These are phyloP conservation scores for Saitozyma podzolica DNA, from an alignment of 768 basidiomycete genomes.

Conservation along the genomic window DNA sequence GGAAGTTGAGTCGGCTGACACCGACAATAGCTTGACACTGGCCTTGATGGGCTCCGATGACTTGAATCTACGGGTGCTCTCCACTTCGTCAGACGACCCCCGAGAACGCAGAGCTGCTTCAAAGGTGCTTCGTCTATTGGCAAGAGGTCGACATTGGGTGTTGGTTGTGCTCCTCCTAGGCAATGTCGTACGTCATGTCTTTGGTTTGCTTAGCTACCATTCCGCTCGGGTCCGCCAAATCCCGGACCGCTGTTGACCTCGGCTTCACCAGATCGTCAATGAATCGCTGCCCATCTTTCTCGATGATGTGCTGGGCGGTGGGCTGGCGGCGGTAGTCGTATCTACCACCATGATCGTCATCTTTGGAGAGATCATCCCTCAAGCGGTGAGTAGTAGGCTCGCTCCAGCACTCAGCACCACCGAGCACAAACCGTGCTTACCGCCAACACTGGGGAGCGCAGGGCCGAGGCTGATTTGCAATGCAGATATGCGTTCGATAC, in stretches of 20 bases:
- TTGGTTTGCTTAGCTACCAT: too few relatives aligned
- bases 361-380: slow-evolving; percentile 63
- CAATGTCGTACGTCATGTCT: slow-evolving; percentile 62
- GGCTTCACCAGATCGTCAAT: slow-evolving; percentile 47
- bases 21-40: slow-evolving; percentile 67
- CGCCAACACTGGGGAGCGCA: too few relatives aligned
- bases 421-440: too few relatives aligned
- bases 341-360: slow-evolving; percentile 52
- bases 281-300: slow-evolving; percentile 57
- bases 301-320: slow-evolving; percentile 55
- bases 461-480: slow-evolving; percentile 4
- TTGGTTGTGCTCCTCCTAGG: slow-evolving; percentile 85
- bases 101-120: slow-evolving; percentile 59
- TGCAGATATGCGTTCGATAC: slow-evolving; percentile 69
- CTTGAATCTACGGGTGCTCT: slow-evolving; percentile 80
- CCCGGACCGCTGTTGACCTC: background rate
- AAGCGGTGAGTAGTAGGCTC: slow-evolving; percentile 52
- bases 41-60: slow-evolving; percentile 94
- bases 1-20: background rate
- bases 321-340: slow-evolving; percentile 55
- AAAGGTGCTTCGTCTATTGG: slow-evolving; percentile 60
- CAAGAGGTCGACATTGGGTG: slow-evolving; percentile 83
- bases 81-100: slow-evolving; percentile 73
- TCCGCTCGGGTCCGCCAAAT: too few relatives aligned
- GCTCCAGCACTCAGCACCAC: background rate